These are phyloP conservation scores for Eutreptiella sp. DNA, from an alignment of 208 protist genomes.

Conservation along the genomic window DNA sequence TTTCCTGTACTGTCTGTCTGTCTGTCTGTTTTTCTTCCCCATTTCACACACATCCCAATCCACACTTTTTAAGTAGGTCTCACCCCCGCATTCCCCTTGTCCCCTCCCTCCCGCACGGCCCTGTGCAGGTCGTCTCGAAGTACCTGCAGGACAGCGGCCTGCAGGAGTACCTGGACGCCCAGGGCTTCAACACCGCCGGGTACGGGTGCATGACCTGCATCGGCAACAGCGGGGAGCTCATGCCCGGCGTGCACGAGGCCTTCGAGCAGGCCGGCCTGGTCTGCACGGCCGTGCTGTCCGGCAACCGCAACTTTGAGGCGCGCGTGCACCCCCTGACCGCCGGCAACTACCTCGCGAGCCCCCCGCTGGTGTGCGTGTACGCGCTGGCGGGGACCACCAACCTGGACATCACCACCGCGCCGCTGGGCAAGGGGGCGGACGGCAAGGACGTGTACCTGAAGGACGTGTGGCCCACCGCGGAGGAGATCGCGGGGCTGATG, in stretches of 20 bases:
- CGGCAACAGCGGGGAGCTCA: constrained; percentile 86
- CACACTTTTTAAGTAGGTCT: no score
- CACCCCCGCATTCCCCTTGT: no score
- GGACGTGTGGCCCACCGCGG: constrained; percentile 91
- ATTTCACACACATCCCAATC: no score
- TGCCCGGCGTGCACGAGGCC: constrained; percentile 71
- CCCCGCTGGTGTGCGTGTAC: constrained; percentile 88
- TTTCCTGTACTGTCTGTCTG: no score
- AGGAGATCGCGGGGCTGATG: constrained; percentile 64
- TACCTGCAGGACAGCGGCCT: constrained; percentile 80
- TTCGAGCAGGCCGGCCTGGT: constrained; percentile 87
- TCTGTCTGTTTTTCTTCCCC: no score
- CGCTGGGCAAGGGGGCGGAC: constrained; percentile 54
- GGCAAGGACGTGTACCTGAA: constrained; percentile 84
- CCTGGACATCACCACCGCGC: constrained; percentile 78
- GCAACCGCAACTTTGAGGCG: constrained; percentile 94
- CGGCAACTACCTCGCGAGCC: constrained; percentile 91
- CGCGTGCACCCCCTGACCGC: constrained; percentile 84
- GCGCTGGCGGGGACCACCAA: constrained; percentile 85
- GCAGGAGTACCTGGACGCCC: constrained; percentile 63
- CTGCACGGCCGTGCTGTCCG: constrained; percentile 81
- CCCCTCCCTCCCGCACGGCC: background rate
- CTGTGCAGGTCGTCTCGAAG: constrained; percentile 88
- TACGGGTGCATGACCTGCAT: constrained; percentile 97
- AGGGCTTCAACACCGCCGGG: constrained; percentile 81